These are phyloP conservation scores for Teratosphaeria zuluensis DNA, from an alignment of 2,329 filamentous ascomycete genomes.

Conservation along the genomic window DNA sequence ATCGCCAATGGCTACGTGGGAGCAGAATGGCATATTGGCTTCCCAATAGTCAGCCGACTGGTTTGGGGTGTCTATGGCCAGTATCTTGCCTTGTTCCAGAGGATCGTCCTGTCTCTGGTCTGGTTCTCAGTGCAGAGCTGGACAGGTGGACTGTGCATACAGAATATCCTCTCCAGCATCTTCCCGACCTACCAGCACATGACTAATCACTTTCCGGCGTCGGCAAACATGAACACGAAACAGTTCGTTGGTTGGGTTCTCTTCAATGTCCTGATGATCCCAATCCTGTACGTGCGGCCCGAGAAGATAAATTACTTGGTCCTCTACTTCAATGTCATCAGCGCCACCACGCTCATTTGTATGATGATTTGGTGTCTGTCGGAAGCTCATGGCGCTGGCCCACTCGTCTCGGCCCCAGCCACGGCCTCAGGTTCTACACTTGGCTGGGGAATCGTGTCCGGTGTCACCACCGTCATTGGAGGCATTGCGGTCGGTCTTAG, in stretches of 20 bases:
- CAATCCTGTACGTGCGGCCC: slow-evolving; percentile 36
- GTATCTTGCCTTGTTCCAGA: slow-evolving; percentile 45
- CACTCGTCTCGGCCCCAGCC: slow-evolving; percentile 19
- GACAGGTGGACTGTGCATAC: slow-evolving; percentile 48
- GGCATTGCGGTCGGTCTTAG: slow-evolving; percentile 36
- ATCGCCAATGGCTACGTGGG: slow-evolving; percentile 46
- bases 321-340: slow-evolving; percentile 34
- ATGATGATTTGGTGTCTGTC: slow-evolving; percentile 52
- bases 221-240: slow-evolving; percentile 36
- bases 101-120: slow-evolving; percentile 39
- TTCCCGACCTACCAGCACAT: slow-evolving; percentile 48
- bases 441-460: slow-evolving; percentile 30
- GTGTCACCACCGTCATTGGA: slow-evolving; percentile 35
- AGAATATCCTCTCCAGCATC: slow-evolving; percentile 44
- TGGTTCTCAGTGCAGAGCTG: slow-evolving; percentile 54
- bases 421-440: slow-evolving; percentile 28
- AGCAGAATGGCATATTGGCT: slow-evolving; percentile 19
- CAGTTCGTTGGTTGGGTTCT: slow-evolving; percentile 37
- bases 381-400: slow-evolving; percentile 42
- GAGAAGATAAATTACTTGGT: slow-evolving; percentile 28
- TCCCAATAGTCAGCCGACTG: slow-evolving; percentile 45
- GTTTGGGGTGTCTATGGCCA: slow-evolving; percentile 49
- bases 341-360: slow-evolving; percentile 38
- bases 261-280: slow-evolving; percentile 37
- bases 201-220: slow-evolving; percentile 41